Conservation (phyloP, 2,329 filamentous ascomycete genomes). For the Cercospora sesami region DNA sequence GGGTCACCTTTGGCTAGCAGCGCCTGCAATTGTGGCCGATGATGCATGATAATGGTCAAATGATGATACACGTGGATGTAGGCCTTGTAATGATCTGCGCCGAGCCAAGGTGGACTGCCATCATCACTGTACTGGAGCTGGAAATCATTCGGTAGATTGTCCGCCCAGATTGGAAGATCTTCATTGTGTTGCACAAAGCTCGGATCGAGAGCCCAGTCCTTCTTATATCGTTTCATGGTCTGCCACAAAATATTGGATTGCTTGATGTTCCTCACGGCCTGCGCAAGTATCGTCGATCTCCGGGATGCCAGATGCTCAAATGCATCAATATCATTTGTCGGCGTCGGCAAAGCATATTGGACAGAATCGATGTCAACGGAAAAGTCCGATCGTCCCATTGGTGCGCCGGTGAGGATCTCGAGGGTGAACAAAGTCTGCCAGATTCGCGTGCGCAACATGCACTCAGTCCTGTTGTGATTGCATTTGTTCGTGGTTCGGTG, state of each 20-base stretch:
- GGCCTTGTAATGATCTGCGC: conserved; percentile 77
- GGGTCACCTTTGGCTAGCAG: conserved; percentile 76
- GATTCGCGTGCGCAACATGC: conserved; percentile 77
- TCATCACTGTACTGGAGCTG: conserved; percentile 75
- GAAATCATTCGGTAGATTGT: conserved; percentile 75
- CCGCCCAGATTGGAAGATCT: conserved; percentile 72
- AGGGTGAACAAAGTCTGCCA: conserved; percentile 87
- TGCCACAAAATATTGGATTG: conserved; percentile 74
- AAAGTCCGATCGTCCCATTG: conserved; percentile 78
- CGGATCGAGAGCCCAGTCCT: conserved; percentile 85
- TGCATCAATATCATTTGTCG: conserved; percentile 67
- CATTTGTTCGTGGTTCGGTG: conserved; percentile 72
- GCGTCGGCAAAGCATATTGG: conserved; percentile 67
- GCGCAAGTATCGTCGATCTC: conserved; percentile 79
- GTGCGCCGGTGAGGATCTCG: conserved; percentile 89
- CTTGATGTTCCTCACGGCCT: conserved; percentile 74
- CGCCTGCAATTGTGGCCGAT: conserved; percentile 75
- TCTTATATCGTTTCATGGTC: conserved; percentile 69
- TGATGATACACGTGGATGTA: conserved; percentile 90
- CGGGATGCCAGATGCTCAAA: conserved; percentile 75
- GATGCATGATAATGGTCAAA: conserved; percentile 79
- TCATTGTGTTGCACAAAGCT: conserved; percentile 78
- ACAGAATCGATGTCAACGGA: conserved; percentile 73
- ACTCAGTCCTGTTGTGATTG: conserved; percentile 69
- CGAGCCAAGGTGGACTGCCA: conserved; percentile 76